phyloP scores from a whole-genome alignment of 495 filamentous ascomycete species.

The Penicillium pulvis region DNA sequence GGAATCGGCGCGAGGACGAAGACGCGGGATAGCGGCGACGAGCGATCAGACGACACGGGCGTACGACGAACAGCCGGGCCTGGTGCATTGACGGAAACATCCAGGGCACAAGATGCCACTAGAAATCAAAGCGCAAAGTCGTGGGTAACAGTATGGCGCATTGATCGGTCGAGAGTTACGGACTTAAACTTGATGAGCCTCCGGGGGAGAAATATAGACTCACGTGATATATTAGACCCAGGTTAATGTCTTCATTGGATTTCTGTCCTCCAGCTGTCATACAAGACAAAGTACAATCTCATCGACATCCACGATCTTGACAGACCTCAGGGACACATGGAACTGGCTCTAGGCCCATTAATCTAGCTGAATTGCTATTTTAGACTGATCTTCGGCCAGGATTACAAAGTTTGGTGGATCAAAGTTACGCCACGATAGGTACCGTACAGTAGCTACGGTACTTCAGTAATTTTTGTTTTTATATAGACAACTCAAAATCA shows the following conservation, averaged over 20 bases:
- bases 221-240: constrained; percentile 1
- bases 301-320: not conserved
- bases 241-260: not conserved
- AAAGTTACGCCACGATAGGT: not conserved
- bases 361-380: not conserved
- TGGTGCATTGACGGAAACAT: constrained; percentile 49
- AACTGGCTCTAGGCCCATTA: not conserved
- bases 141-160: constrained; percentile 19
- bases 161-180: constrained; percentile 16
- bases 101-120: constrained; percentile 36
- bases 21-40: constrained; percentile 44
- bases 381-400: constrained; percentile 24
- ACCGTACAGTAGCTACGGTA: not conserved
- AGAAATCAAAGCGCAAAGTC: constrained; percentile 25
- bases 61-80: constrained; percentile 37
- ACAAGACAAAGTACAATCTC: not conserved
- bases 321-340: not conserved
- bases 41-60: constrained; percentile 48
- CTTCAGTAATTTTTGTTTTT: not conserved
- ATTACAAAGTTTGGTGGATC: constrained; percentile 22
- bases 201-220: constrained; percentile 13
- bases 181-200: not conserved
- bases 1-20: constrained; percentile 37
- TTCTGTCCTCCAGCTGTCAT: not conserved
- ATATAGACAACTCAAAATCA: not conserved